These are phyloP conservation scores for Epichloe sylvatica DNA, from an alignment of 2,329 filamentous ascomycete species.

Conservation along the genomic window DNA sequence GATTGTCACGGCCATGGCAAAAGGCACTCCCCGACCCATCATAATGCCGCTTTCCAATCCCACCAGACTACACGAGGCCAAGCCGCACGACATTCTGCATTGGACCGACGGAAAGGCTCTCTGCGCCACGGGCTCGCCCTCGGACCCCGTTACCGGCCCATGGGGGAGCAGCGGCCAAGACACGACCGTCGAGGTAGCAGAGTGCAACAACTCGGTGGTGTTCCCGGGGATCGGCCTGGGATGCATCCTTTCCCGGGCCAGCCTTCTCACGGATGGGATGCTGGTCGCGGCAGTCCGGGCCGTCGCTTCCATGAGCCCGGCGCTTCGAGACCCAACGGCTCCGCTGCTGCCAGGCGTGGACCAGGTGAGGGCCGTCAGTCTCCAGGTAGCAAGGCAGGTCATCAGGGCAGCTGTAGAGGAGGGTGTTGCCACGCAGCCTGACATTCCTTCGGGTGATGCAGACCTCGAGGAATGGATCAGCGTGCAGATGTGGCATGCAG, in stretches of 20 bases:
- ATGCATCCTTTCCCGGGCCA: conserved; percentile 54
- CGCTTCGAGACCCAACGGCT: conserved; percentile 45
- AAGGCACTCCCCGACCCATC: conserved; percentile 57
- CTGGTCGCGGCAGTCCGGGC: conserved; percentile 67
- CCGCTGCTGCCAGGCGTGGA: conserved; percentile 65
- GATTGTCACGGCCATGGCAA: conserved; percentile 61
- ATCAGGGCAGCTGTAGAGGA: conserved; percentile 59
- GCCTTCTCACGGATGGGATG: conserved; percentile 59
- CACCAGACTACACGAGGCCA: conserved; percentile 69
- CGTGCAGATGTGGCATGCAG: conserved; percentile 68
- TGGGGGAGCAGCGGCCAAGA: conserved; percentile 35
- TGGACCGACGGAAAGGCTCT: conserved; percentile 71
- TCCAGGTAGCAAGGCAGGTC: conserved; percentile 62
- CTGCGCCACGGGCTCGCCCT: conserved; percentile 73
- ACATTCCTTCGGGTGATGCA: conserved; percentile 43
- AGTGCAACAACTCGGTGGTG: conserved; percentile 79
- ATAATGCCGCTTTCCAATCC: conserved; percentile 77
- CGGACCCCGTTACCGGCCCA: conserved; percentile 53
- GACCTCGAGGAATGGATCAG: conserved; percentile 57
- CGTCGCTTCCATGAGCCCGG: conserved; percentile 57
- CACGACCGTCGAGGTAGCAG: conserved; percentile 41
- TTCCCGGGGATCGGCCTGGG: conserved; percentile 82
- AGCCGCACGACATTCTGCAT: conserved; percentile 57
- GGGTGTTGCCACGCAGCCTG: conserved; percentile 47
- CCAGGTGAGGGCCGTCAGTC: conserved; percentile 60